Evolutionary conservation across 495 filamentous ascomycete genomes (phyloP).

Genomic region (Aspergillus bridgeri): DNA sequence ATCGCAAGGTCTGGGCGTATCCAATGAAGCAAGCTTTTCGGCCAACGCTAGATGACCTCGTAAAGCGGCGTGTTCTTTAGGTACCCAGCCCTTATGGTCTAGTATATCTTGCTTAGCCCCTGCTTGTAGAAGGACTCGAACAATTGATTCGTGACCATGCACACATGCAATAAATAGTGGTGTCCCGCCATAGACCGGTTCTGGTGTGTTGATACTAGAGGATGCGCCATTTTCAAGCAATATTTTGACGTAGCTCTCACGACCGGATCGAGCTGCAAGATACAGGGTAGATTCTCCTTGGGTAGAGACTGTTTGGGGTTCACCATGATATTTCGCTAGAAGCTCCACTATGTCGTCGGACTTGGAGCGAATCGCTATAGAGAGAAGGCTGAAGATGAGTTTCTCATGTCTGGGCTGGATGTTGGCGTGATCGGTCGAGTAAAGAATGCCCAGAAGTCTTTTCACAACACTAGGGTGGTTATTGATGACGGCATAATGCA

Average conservation of each 20-base stretch:
- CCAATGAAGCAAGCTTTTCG: conserved; percentile 9
- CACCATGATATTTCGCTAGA: neutral
- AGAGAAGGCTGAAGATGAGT: conserved; percentile 1
- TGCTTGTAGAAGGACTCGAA: conserved; percentile 49
- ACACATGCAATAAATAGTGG: conserved; percentile 74
- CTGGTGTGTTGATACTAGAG: conserved; percentile 27
- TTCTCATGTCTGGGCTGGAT: neutral
- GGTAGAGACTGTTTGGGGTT: neutral
- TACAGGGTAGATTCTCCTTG: conserved; percentile 15
- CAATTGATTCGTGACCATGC: conserved; percentile 62
- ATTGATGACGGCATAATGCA: conserved; percentile 13
- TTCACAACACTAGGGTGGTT: conserved; percentile 6
- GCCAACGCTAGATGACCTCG: conserved; percentile 18
- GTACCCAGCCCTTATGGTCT: conserved; percentile 19
- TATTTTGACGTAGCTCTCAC: neutral
- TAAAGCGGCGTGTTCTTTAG: conserved; percentile 24
- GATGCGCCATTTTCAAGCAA: neutral
- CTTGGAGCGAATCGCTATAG: conserved; percentile 9
- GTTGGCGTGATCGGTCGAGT: neutral
- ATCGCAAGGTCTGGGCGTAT: neutral
- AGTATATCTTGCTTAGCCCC: conserved; percentile 48
- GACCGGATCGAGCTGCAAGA: conserved; percentile 2
- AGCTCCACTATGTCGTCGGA: conserved; percentile 14
- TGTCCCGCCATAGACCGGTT: conserved; percentile 73
- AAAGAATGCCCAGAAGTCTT: conserved; percentile 1